Conservation (phyloP, 2,329 filamentous ascomycete species). For the Ophiostoma sp. region DNA sequence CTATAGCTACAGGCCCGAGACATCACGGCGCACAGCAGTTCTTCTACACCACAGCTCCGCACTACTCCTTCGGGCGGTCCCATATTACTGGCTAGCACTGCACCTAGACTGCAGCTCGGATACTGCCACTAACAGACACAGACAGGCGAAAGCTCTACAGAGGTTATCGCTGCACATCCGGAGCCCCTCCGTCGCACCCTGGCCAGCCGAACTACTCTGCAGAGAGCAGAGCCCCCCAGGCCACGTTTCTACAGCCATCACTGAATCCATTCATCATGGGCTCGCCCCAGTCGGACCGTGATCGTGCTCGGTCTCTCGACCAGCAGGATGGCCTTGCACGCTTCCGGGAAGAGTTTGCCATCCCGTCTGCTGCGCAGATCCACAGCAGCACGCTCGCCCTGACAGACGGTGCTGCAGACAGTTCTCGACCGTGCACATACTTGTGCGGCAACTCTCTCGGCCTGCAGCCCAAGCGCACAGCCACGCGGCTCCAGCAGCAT, state of each 20-base stretch:
- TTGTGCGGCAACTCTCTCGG: conserved; percentile 88
- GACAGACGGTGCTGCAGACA: conserved; percentile 23
- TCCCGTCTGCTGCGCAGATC: conserved; percentile 59
- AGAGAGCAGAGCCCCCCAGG: background rate
- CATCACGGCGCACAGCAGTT: background rate
- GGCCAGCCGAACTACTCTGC: background rate
- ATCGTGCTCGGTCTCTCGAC: conserved; percentile 53
- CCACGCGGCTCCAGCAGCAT: conserved; percentile 64
- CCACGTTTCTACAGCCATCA: background rate
- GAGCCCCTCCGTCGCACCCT: background rate
- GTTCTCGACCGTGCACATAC: conserved; percentile 51
- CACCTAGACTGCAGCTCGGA: background rate
- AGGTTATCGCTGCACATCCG: background rate
- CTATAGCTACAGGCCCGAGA: background rate
- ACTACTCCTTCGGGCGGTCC: background rate
- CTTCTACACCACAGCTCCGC: background rate
- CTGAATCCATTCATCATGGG: conserved; percentile 11
- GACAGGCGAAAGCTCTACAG: background rate
- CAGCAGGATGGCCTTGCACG: conserved; percentile 52
- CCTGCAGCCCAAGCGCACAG: conserved; percentile 67
- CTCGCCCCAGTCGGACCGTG: conserved; percentile 25
- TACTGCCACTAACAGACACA: background rate
- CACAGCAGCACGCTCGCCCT: conserved; percentile 4
- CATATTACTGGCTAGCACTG: background rate
- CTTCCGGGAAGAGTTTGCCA: conserved; percentile 66